Base-by-base conservation (phyloP, 1,139 yeast species). In the Blastobotrys arbuscula region DNA sequence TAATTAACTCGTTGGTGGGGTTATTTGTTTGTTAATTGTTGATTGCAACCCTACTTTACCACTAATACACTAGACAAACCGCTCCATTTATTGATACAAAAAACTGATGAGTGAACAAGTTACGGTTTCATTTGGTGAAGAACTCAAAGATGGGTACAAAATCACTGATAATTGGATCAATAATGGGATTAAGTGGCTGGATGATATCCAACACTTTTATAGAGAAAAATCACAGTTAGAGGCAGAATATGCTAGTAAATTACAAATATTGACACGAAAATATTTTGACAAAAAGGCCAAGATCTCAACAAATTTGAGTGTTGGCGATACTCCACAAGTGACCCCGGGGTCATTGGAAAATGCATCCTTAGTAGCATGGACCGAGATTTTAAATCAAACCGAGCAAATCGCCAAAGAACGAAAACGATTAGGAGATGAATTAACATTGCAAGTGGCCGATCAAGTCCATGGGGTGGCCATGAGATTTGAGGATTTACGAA, bases 291-390 rank as follows among this genome's bases (percentile, higher is more conserved):
- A 80, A 65, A 88, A 90, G 63, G 84, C 95, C 39, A 79, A 79
- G 58, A 67, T 75, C 12, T 74, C 88, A 24, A 78, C 94, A 0
- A 67, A 70, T 20, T 68, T 94, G 33, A 81, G 92, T 35, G 98
- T 94, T 7, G 99, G 99, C 24, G 96, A 88, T 55, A 78, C 79
- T 24, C 98, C 99, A 0, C 78, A 81, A 42, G 77, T 87, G 48
- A 92, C 99, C 0, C 97, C 98, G 0, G 98, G 99, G 0, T 89
- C 97, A 0, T 71, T 92, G 46, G 98, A 94, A 62, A 78, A 87
- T 55, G 96, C 97, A 0, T 77, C 88, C n/a, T 69, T 90, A 55
- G 96, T 88, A n/a, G 79, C 95, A 3, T 92, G 98, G 98, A 86
- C 81, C 43, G 95, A 88, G 56, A 79, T 92, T 13, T 73, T 92